Base-by-base conservation (phyloP, 139 green algal genomes). In the Tetraselmis striata region DNA sequence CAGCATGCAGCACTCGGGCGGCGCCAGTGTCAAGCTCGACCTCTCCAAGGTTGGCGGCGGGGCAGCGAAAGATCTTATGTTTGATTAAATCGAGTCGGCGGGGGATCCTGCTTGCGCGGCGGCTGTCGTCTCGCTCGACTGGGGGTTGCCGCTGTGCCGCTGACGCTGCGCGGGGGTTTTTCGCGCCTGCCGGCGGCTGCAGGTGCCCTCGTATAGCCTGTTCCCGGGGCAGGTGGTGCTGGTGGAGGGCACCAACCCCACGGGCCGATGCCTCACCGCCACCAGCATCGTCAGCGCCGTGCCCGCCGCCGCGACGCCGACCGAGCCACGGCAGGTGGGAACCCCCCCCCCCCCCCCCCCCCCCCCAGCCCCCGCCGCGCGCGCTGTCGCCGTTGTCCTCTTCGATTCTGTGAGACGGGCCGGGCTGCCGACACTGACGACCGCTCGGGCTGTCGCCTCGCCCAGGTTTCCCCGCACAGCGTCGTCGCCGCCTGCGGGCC, bases 221-320 rank as follows among this genome's bases (percentile, higher is more conserved):
- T 67, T 67, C 45, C 45, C 45, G 11, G 45, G 45, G 78, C 86
- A 94, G 85, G 85, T 95, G 1, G 86, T 96, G 2, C 88, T 74
- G 23, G 86, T 95, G 30, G 79, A 84, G 23, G 95, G 95, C 26
- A 79, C 88, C 76, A 98, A 97, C 87, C 94, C 94, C 18, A 90
- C 84, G 28, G 95, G 94, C 22, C 67, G 84, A 26, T 89, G 80
- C 80, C 88, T 98, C 76, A 80, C 96, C 1, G 95, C 92, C 0
- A 79, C 84, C 5, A 30, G 89, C 31, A 58, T 98, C 59, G 81
- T 92, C 79, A 86, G 86, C 0, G 84, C 89, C 79, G 23, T 94
- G 29, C 87, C 92, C 1, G 45, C 45, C 45, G 11, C 45, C 45
- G n/a, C n/a, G n/a, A n/a, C n/a, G n/a, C n/a, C n/a, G n/a, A n/a